Conservation (phyloP, 805 yeast species). For the Zygosaccharomyces bisporus region DNA sequence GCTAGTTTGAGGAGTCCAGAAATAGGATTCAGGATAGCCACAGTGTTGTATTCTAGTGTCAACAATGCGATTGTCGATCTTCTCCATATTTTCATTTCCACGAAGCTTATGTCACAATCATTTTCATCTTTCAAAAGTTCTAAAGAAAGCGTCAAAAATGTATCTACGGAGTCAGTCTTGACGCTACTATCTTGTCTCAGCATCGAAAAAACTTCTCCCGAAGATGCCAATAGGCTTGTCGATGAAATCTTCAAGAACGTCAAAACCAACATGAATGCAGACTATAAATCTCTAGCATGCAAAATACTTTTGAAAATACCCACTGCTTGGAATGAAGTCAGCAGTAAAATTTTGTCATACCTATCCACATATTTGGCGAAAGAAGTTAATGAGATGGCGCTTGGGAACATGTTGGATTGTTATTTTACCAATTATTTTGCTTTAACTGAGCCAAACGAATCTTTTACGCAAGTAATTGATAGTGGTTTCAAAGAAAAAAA, state of each 20-base stretch:
- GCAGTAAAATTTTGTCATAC: conserved; percentile 40
- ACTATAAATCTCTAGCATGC: conserved; percentile 56
- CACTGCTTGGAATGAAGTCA: conserved; percentile 26
- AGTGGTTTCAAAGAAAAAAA: conserved; percentile 67
- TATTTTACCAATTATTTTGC: conserved; percentile 45
- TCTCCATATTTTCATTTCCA: conserved; percentile 38
- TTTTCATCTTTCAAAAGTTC: conserved; percentile 62
- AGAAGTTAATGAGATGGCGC: conserved; percentile 70
- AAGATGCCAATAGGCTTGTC: conserved; percentile 37
- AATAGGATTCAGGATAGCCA: conserved; percentile 54
- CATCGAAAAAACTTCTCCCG: conserved; percentile 26
- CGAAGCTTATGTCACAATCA: conserved; percentile 51
- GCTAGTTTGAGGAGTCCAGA: conserved; percentile 78
- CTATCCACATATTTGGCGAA: conserved; percentile 56
- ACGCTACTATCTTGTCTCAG: conserved; percentile 27
- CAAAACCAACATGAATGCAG: conserved; percentile 59
- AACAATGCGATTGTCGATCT: conserved; percentile 39
- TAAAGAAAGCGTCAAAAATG: conserved; percentile 58
- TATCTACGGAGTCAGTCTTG: conserved; percentile 40
- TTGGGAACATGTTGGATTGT: conserved; percentile 47
- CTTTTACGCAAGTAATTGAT: conserved; percentile 38
- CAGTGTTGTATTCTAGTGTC: conserved; percentile 40
- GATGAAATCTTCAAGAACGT: conserved; percentile 55
- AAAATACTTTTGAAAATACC: conserved; percentile 41
- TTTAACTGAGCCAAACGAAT: conserved; percentile 25